Evolutionary conservation across 805 yeast species (phyloP), one percentile per base, ranked within the genome.

Genomic region (Candida silvicultrix): DNA sequence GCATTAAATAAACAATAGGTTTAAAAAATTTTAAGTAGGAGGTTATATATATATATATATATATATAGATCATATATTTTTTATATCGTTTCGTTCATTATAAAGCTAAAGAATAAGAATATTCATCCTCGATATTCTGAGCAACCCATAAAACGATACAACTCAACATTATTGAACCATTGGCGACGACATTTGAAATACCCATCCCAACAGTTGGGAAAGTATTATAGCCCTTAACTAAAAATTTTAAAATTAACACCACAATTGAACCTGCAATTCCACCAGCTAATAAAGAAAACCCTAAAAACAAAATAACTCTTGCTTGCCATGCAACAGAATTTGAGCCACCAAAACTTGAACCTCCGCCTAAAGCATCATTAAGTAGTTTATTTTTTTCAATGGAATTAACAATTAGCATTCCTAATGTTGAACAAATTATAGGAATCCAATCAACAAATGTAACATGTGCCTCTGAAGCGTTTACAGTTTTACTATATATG

Each of bases 361-460:
- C 67, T 44, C 50, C 50, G 11, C 63, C 60, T 5, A 60, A 41
- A 9, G 63, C 61, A 45, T 63, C 66, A 40, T 68, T 70, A 31
- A 71, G 49, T 37, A 71, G 53, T 43, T 68, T 62, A 40, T 59
- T 67, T 53, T 71, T 72, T 44, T 72, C 81, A 56, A 67, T 68
- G 0, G 74, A 67, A 49, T 68, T 72, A n/a, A 74, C 71, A 40
- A 89, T 82, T 38, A 90, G 69, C 88, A 90, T 90, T 2, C 99
- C 99, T 32, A 89, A 64, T 0, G 95, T 80, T 7, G 95, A 83
- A 54, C 97, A 85, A 25, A 92, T 75, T 52, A 86, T 81, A 4
- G 99, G 99, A 43, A 94, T 80, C 99, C 99, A 92, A 67, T 92
- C 99, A 37, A 88, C 83, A 60, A 92, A 87, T 5, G 92, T 81